Evolutionary conservation across 495 filamentous ascomycete genomes (phyloP).

Genomic region (Aspergillus bridgeri): DNA sequence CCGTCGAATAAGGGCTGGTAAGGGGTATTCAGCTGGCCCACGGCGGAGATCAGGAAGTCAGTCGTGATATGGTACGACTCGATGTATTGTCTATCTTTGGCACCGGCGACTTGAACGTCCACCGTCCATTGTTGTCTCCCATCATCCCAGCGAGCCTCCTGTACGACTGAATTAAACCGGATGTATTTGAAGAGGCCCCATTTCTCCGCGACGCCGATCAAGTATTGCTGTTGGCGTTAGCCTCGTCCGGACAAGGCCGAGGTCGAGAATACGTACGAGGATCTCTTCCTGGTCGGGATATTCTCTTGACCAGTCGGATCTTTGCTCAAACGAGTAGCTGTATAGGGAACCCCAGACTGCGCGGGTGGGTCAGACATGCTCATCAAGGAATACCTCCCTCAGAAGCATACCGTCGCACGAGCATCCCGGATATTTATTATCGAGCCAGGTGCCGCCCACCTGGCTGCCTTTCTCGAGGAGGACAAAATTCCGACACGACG

Average conservation of each 20-base stretch:
- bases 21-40: slow-evolving; percentile 62
- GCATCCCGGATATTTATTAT: slow-evolving; percentile 53
- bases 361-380: slow-evolving; percentile 4
- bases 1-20: slow-evolving; percentile 57
- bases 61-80: slow-evolving; percentile 43
- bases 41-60: slow-evolving; percentile 61
- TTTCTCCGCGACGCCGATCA: slow-evolving; percentile 55
- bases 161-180: slow-evolving; percentile 51
- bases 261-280: slow-evolving; percentile 30
- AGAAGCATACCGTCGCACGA: slow-evolving; percentile 51
- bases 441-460: slow-evolving; percentile 55
- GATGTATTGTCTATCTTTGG: slow-evolving; percentile 45
- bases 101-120: slow-evolving; percentile 37
- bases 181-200: slow-evolving; percentile 56
- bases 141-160: slow-evolving; percentile 57
- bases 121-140: slow-evolving; percentile 52
- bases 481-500: slow-evolving; percentile 52
- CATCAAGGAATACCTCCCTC: too few relatives aligned
- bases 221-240: slow-evolving; percentile 43
- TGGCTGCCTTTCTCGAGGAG: slow-evolving; percentile 52
- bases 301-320: slow-evolving; percentile 59
- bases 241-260: background rate
- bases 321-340: slow-evolving; percentile 65
- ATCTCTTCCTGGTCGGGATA: slow-evolving; percentile 65
- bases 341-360: slow-evolving; percentile 51